Percentiles rank a stretch among this genome's conserved stretches.
phyloP scores from a whole-genome alignment of 495 filamentous ascomycete genomes.

The Xeromyces bisporus region DNA sequence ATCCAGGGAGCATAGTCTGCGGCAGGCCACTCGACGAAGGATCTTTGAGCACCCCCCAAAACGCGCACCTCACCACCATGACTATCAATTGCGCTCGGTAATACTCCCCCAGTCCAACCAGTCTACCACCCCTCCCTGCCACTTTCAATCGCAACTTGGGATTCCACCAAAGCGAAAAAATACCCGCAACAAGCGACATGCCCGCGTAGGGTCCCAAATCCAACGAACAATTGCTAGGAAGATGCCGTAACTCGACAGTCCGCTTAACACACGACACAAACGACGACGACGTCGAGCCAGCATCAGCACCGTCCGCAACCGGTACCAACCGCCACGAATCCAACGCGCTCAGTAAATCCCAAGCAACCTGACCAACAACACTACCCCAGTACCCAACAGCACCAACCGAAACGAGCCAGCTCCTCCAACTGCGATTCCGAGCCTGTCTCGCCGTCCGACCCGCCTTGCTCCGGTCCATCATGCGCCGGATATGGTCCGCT shows the following conservation, averaged over 20 bases:
- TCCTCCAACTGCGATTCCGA: slow-evolving; percentile 33
- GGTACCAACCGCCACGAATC: slow-evolving; percentile 4
- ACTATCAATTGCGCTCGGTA: slow-evolving; percentile 51
- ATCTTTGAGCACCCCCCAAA: slow-evolving; percentile 34
- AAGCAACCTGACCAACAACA: slow-evolving; percentile 25
- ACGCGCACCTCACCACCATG: slow-evolving; percentile 37
- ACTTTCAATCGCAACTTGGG: slow-evolving; percentile 47
- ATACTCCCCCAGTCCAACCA: slow-evolving; percentile 48
- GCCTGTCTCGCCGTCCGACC: slow-evolving; percentile 22
- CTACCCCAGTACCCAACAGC: slow-evolving; percentile 37
- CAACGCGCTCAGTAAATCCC: slow-evolving; percentile 21
- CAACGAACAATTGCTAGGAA: slow-evolving; percentile 14
- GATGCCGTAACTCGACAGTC: slow-evolving; percentile 6
- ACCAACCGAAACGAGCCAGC: slow-evolving; percentile 26
- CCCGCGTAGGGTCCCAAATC: slow-evolving; percentile 25
- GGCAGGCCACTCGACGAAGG: slow-evolving; percentile 27
- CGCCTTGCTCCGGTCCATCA: slow-evolving; percentile 48
- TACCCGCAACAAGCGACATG: slow-evolving; percentile 31
- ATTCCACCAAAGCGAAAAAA: slow-evolving; percentile 61
- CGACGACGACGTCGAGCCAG: slow-evolving; percentile 1
- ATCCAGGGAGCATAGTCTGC: slow-evolving; percentile 21
- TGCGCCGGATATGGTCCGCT: slow-evolving; percentile 54
- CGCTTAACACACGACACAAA: slow-evolving; percentile 15
- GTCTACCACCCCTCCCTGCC: slow-evolving; percentile 43
- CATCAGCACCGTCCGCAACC: background rate